These are phyloP conservation scores for Tritrichomonas foetus DNA, from an alignment of 208 protist genomes.

Conservation along the genomic window DNA sequence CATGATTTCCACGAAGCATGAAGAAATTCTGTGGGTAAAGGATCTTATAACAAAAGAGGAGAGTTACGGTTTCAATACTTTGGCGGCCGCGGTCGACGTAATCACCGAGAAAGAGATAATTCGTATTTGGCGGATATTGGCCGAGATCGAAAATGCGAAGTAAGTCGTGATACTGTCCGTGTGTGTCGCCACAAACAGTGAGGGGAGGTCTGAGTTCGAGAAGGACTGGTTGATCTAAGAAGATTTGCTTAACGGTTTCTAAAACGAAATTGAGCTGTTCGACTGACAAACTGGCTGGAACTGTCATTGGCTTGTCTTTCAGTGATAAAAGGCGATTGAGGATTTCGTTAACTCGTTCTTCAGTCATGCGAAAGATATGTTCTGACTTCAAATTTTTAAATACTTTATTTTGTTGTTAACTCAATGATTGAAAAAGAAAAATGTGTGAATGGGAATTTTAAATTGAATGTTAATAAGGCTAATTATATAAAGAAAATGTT, in stretches of 20 bases:
- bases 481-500: no score
- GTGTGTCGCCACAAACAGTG: conserved; percentile 83
- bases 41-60: conserved; percentile 86
- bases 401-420: no score
- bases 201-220: conserved; percentile 66
- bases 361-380: no score
- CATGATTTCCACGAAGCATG: conserved; percentile 96
- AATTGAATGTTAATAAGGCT: no score
- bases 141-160: conserved; percentile 98
- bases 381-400: no score
- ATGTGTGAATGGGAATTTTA: no score
- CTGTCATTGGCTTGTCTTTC: not conserved
- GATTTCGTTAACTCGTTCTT: not conserved
- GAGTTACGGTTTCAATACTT: conserved; percentile 89
- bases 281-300: not conserved
- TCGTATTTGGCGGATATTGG: conserved; percentile 88
- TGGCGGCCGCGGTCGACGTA: conserved; percentile 99
- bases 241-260: conserved; percentile 52
- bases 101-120: conserved; percentile 98
- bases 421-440: no score
- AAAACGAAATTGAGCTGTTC: conserved; percentile 45
- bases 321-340: not conserved
- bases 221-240: conserved; percentile 61
- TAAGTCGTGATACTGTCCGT: conserved; percentile 99
- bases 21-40: conserved; percentile 54